These are phyloP conservation scores for Phaeophleospora eucalypticola DNA, from an alignment of 2,329 filamentous ascomycete species.

Conservation along the genomic window DNA sequence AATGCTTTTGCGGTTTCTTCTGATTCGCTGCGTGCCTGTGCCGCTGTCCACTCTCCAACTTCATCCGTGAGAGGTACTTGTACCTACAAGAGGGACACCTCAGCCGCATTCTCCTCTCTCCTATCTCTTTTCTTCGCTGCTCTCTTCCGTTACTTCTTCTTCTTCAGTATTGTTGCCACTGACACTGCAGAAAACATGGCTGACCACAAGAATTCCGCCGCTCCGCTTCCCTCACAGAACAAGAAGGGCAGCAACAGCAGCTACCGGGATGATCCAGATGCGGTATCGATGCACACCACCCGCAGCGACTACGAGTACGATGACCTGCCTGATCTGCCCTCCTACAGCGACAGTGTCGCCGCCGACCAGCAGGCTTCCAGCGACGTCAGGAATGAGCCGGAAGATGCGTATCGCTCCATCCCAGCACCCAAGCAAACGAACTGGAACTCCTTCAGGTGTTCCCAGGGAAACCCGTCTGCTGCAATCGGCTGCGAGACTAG, in stretches of 20 bases:
- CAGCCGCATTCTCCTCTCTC: neutral
- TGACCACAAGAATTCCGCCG: neutral
- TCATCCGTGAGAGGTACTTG: too few relatives aligned
- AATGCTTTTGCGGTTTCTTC: neutral
- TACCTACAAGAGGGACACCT: neutral
- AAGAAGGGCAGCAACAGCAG: neutral
- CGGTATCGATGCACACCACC: slow-evolving; percentile 29
- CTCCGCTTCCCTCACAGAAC: neutral
- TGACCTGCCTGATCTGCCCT: slow-evolving; percentile 24
- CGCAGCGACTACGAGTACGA: slow-evolving; percentile 28
- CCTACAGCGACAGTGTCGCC: slow-evolving; percentile 27
- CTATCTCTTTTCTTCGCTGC: neutral
- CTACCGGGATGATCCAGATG: slow-evolving; percentile 26
- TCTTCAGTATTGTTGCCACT: neutral
- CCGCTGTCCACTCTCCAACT: neutral
- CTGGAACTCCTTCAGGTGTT: neutral
- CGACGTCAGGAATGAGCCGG: too few relatives aligned
- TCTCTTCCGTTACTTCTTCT: neutral
- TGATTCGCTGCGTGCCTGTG: neutral
- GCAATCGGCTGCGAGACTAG: slow-evolving; percentile 20
- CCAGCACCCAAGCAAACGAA: slow-evolving; percentile 1
- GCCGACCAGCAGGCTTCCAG: slow-evolving; percentile 4
- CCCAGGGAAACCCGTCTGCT: neutral
- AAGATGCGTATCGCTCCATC: slow-evolving; percentile 20
- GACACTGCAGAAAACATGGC: neutral